phyloP scores from a whole-genome alignment of 2,329 filamentous ascomycete genomes.

The Capronia americana region DNA sequence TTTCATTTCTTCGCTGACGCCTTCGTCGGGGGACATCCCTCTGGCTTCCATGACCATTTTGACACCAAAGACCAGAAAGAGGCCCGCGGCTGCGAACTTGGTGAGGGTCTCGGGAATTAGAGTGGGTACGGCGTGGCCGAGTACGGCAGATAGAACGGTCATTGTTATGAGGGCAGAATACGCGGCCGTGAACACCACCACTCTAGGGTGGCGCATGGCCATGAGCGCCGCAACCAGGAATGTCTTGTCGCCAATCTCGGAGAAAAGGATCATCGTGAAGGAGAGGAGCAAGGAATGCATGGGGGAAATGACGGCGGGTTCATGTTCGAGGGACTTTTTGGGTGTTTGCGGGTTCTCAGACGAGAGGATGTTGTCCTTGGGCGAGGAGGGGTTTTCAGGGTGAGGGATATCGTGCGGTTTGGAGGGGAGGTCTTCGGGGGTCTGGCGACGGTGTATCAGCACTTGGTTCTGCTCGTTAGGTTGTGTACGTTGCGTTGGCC shows the following conservation, averaged over 20 bases:
- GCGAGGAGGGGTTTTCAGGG: slow-evolving; percentile 68
- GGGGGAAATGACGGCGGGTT: slow-evolving; percentile 68
- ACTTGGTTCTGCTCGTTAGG: slow-evolving; percentile 5
- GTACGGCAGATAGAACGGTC: slow-evolving; percentile 90
- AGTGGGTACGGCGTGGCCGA: slow-evolving; percentile 90
- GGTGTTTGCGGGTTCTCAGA: slow-evolving; percentile 45
- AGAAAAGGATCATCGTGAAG: slow-evolving; percentile 96
- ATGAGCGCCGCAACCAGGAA: slow-evolving; percentile 96
- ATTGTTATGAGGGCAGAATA: slow-evolving; percentile 89
- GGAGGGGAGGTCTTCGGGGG: slow-evolving; percentile 79
- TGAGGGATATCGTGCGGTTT: slow-evolving; percentile 76
- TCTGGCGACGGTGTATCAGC: slow-evolving; percentile 58
- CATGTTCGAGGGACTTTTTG: slow-evolving; percentile 41
- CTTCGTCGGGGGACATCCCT: slow-evolving; percentile 86
- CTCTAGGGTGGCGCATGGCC: slow-evolving; percentile 96
- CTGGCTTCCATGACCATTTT: slow-evolving; percentile 86
- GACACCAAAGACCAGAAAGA: slow-evolving; percentile 89
- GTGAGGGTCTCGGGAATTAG: slow-evolving; percentile 90
- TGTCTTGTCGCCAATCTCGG: slow-evolving; percentile 97
- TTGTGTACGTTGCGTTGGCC: slow-evolving; percentile 31
- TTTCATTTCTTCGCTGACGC: slow-evolving; percentile 95
- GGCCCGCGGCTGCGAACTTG: slow-evolving; percentile 78
- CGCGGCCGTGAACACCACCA: slow-evolving; percentile 94
- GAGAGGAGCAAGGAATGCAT: slow-evolving; percentile 90
- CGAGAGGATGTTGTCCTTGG: slow-evolving; percentile 69